A percentile compares a stretch with the other conserved stretches of the same genome.
These are phyloP conservation scores for Marasmius sp. DNA, from an alignment of 1,284 basidiomycete genomes.

Conservation along the genomic window DNA sequence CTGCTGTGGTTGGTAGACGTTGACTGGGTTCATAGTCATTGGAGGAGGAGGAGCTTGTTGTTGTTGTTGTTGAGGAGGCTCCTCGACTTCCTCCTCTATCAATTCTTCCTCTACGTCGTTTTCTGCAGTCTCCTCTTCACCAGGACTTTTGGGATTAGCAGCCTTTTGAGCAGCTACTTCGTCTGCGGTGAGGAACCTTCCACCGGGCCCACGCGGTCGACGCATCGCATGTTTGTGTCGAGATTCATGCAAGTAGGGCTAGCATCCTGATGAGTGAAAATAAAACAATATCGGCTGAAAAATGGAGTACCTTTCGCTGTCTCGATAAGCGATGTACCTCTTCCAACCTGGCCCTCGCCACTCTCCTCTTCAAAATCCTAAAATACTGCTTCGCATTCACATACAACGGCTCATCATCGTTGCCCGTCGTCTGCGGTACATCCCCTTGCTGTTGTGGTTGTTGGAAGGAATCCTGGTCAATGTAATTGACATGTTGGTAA, in stretches of 20 bases:
- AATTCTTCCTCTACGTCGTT: slow-evolving; percentile 38
- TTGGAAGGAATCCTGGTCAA: slow-evolving; percentile 20
- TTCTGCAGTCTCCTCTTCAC: slow-evolving; percentile 23
- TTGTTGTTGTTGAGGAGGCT: no score
- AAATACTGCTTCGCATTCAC: slow-evolving; percentile 98
- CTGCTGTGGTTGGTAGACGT: background rate
- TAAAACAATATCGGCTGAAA: no score
- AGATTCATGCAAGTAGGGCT: slow-evolving; percentile 98
- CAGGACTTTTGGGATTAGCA: slow-evolving; percentile 18
- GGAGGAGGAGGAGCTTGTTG: no score
- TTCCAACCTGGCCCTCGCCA: slow-evolving; percentile 85
- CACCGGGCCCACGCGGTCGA: slow-evolving; percentile 91
- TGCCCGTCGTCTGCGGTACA: slow-evolving; percentile 22
- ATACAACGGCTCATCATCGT: slow-evolving; percentile 94
- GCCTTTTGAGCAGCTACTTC: slow-evolving; percentile 83
- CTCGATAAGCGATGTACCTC: slow-evolving; percentile 89
- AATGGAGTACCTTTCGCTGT: slow-evolving; percentile 75
- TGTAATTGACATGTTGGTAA: slow-evolving; percentile 49
- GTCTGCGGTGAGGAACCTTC: slow-evolving; percentile 93
- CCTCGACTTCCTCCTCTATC: slow-evolving; percentile 14
- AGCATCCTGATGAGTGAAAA: background rate
- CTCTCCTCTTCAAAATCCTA: slow-evolving; percentile 89
- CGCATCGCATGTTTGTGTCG: slow-evolving; percentile 98
- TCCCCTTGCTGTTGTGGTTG: slow-evolving; percentile 13
- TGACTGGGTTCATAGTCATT: background rate